These are phyloP conservation scores for Magnaporthiopsis poae DNA, from an alignment of 2,329 filamentous ascomycete species.

Conservation along the genomic window DNA sequence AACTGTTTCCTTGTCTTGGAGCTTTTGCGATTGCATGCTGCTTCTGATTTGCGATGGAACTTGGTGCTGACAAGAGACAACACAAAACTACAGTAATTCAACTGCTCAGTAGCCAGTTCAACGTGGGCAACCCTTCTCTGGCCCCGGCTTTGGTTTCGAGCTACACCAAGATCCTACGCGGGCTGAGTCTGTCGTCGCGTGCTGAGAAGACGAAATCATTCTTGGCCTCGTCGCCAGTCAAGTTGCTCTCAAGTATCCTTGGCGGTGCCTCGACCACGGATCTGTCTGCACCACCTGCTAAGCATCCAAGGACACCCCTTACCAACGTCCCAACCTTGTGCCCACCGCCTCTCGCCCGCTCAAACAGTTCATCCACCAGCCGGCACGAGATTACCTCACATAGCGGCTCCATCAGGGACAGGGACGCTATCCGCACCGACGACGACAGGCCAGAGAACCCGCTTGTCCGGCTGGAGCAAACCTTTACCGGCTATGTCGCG, in stretches of 20 bases:
- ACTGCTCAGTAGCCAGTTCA: constrained; percentile 60
- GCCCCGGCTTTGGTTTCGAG: constrained; percentile 63
- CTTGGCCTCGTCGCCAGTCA: constrained; percentile 76
- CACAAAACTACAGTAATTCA: constrained; percentile 48
- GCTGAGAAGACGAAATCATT: constrained; percentile 58
- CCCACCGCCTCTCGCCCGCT: constrained; percentile 29
- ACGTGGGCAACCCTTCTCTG: constrained; percentile 53
- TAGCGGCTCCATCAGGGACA: constrained; percentile 44
- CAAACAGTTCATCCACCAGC: constrained; percentile 39
- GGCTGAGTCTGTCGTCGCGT: constrained; percentile 53
- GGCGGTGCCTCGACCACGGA: constrained; percentile 39
- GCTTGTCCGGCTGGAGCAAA: constrained; percentile 68
- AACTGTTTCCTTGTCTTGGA: neutral
- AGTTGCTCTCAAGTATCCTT: constrained; percentile 76
- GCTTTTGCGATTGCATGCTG: neutral
- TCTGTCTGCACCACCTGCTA: constrained; percentile 4
- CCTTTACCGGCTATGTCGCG: constrained; percentile 72
- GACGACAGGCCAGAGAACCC: constrained; percentile 52
- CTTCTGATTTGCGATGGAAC: neutral
- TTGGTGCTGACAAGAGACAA: constrained; percentile 22
- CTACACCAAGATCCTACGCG: constrained; percentile 66
- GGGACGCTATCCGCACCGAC: constrained; percentile 35
- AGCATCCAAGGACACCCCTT: constrained; percentile 31
- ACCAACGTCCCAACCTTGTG: constrained; percentile 26
- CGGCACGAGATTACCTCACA: constrained; percentile 39